Base-by-base conservation (phyloP, 129 eudicot genomes). In the Daucus carota region DNA sequence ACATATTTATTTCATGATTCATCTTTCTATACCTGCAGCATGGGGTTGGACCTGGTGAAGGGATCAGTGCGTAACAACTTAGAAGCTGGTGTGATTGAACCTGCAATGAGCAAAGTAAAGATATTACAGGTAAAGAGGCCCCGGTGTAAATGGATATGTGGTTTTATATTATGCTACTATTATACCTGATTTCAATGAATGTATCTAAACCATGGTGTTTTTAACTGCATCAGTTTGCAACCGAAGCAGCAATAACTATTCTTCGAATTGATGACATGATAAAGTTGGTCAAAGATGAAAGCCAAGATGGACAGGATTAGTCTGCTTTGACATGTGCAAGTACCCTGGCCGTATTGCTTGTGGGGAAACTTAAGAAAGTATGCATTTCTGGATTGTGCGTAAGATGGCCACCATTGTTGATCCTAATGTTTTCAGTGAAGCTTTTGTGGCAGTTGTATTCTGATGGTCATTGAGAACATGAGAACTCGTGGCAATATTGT, bases 21-120 rank as follows among this genome's bases (percentile, higher is more conserved):
- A 32, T 43, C 28, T 70, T 70, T 70, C 28, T 63, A 6, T 29
- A 24, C 47, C 78, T 88, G 85, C 80, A 93, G 98, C 81, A 89
- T 87, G 96, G 98, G 98, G 34, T 78, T 93, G 75, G 98, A 93
- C 85, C 80, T 93, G 24, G 74, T 83, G 84, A 93, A 89, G 86
- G 98, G 98, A 69, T 74, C 81, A 12, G 86, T 93, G 12, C 90
- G 98, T 20, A 93, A 93, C 83, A 93, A 93, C 82, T 85, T 93
- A 63, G 98, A 93, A 82, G 98, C 97, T 36, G 98, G 98, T 28
- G 98, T 93, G 13, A 91, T 93, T 66, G 98, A 93, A 75, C 98
- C 98, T 76, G 96, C 97, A 78, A 93, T 93, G 98, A 93, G 98
- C 90, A 93, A 93, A 89, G 93, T 91, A 15, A 93, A 93, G 90